phyloP scores from a whole-genome alignment of 352 stramenopile species.

The Phytopythium ostracodes region DNA sequence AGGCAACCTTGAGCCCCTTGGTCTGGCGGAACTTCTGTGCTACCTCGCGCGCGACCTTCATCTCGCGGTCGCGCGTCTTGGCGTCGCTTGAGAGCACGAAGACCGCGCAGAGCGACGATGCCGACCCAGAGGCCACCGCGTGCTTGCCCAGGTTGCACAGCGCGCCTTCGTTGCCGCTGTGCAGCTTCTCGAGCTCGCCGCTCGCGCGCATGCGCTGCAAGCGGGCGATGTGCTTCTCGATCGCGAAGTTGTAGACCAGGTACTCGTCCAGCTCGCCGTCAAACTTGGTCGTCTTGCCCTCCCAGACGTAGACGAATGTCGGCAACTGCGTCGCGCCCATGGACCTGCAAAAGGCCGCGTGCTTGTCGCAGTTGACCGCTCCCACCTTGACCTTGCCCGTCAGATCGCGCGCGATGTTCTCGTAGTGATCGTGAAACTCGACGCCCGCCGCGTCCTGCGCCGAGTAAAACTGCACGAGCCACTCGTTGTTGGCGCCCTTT shows the following conservation, averaged over 20 bases:
- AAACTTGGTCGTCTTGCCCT: slow-evolving; percentile 42
- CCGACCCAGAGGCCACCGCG: slow-evolving; percentile 42
- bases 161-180: slow-evolving; percentile 66
- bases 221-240: slow-evolving; percentile 73
- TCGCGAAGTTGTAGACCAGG: slow-evolving; percentile 78
- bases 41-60: slow-evolving; percentile 53
- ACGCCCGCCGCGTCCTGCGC: slow-evolving; percentile 39
- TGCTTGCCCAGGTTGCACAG: slow-evolving; percentile 74
- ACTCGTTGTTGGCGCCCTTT: slow-evolving; percentile 70
- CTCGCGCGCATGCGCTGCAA: slow-evolving; percentile 59
- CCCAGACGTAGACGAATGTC: slow-evolving; percentile 69
- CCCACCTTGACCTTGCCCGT: slow-evolving; percentile 68
- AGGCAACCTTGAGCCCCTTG: slow-evolving; percentile 57
- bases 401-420: slow-evolving; percentile 67
- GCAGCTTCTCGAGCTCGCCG: slow-evolving; percentile 68
- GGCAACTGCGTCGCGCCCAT: slow-evolving; percentile 36
- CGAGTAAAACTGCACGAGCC: slow-evolving; percentile 81
- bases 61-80: slow-evolving; percentile 32
- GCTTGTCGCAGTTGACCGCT: slow-evolving; percentile 75
- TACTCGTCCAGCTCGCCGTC: slow-evolving; percentile 78
- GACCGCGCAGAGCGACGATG: slow-evolving; percentile 59
- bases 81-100: slow-evolving; percentile 65
- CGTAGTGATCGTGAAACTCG: slow-evolving; percentile 58
- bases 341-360: slow-evolving; percentile 44
- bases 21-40: slow-evolving; percentile 62